Evolutionary conservation across 2,329 filamentous ascomycete species (phyloP).

Genomic region (Calonectria henricotiae): DNA sequence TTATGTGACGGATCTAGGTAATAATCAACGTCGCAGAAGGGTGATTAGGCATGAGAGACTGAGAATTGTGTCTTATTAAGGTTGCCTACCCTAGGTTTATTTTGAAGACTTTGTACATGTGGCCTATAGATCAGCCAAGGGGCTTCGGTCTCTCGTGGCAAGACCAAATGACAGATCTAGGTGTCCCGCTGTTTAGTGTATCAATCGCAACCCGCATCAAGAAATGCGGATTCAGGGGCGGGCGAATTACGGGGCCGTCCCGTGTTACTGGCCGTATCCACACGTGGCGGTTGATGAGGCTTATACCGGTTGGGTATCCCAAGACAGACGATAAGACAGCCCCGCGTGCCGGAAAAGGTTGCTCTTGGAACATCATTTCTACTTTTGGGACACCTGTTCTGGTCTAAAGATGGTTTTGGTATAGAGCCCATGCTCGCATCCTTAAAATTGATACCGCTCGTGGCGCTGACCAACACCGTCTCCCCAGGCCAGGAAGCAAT

Average conservation of each 20-base stretch:
- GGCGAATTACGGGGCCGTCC: constrained; percentile 14
- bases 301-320: constrained; percentile 3
- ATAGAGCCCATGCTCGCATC: not conserved
- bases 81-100: constrained; percentile 6
- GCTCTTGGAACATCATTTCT: constrained; percentile 3
- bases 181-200: not conserved
- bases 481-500: not conserved
- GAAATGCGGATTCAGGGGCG: constrained; percentile 15
- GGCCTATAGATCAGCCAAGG: constrained; percentile 6
- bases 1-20: not conserved
- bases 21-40: not conserved
- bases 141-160: not conserved
- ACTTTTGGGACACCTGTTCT: not conserved
- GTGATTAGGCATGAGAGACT: not conserved
- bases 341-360: not conserved
- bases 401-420: not conserved
- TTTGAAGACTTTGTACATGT: not conserved
- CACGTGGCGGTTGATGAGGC: constrained; percentile 20
- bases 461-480: not conserved
- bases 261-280: constrained; percentile 15
- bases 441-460: not conserved
- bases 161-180: too few relatives aligned
- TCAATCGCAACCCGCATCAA: not conserved
- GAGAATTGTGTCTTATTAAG: constrained; percentile 4
- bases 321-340: constrained; percentile 4